Base-by-base conservation (phyloP, 2,329 filamentous ascomycete species). In the Tetracladium maxilliforme region DNA sequence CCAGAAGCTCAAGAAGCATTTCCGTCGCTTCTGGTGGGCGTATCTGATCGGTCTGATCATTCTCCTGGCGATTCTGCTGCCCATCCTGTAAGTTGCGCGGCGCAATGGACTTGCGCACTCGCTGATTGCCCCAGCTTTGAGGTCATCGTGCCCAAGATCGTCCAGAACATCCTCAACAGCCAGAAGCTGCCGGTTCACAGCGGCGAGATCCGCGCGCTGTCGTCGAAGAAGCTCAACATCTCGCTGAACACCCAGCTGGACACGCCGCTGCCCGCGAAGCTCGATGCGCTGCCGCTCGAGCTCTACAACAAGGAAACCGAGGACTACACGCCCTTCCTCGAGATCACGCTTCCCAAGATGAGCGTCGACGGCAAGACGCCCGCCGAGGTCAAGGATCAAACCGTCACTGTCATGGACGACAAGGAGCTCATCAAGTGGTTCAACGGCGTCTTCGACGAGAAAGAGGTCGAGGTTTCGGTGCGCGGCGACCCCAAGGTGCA, bases 91-190 rank as follows among this genome's bases (percentile, higher is more conserved):
- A 44, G 56, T 48, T 14, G 3, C 15, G 7, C 3, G 14, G 10
- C 2, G 4, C 9, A 23, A 12, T n/a, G 2, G n/a, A 28, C 19
- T 9, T 21, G 14, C 25, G n/a, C 21, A 16, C n/a, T 26, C 37
- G 25, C 37, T 25, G 12, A n/a, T 14, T 3, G 12, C 11, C 14
- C 8, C 21, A 62, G 59, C 16, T 63, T 63, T 41, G 41, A 49
- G 12, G 46, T 59, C 11, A 52, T 56, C 6, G 46, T 63, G 15
- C 59, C 58, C 2, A 49, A 49, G n/a, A 51, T 61, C 16, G 49
- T 57, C 2, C 56, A 59, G 31, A 36, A 41, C 15, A 53, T 62
- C 12, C 48, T 64, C 28, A 45, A 54, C 15, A 34, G 47, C 12
- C 52, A 58, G 14, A 34, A 43, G 6, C 39, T 64, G 8, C 48